Evolutionary conservation across 1,284 basidiomycete species (phyloP), one percentile per base, ranked within the genome.

Genomic region (Grifola frondosa): DNA sequence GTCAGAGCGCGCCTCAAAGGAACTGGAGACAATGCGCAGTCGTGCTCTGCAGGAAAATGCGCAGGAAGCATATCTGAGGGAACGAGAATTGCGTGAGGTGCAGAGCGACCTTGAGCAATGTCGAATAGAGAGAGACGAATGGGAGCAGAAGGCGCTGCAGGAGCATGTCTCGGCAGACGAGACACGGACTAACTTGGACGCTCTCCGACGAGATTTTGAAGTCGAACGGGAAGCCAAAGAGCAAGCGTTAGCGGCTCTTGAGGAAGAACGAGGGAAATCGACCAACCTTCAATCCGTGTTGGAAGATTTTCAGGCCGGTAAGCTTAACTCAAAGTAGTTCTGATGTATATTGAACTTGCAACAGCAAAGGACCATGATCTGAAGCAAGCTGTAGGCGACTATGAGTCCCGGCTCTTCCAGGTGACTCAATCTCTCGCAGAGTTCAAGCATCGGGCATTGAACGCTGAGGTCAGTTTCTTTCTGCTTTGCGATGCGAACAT

Each of bases 261-360:
- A 82, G 41, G 66, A 70, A 12, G 94, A 97, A 59, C 75, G 73
- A 44, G 84, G 90, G 66, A 88, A 86, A 54, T 81, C 86, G 2
- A 70, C 68, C 3, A 97, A 98, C 63, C 67, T 99, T 44, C 91
- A 97, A 64, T 85, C 88, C 6, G 95, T 99, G 2, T 69, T 99
- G 48, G 86, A 91, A 61, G 97, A 99, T 65, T 97, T 99, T 65
- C 93, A 98, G 69, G 73, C 81, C 46, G 84, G 93, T 95, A 57
- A 54, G 84, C 62, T 47, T 24, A 32, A 23, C 19, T 39, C 36
- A 24, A 26, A 21, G n/a, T n/a, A n/a, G n/a, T n/a, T 33, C 26
- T 24, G n/a, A 30, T 32, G 19, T 24, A 28, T 29, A 36, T 48
- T 61, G 31, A 63, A 31, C 31, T 37, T 50, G 19, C 33, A 53